A percentile compares a stretch with the other conserved stretches of the same genome.
These are phyloP conservation scores for Coccomyxa sp. DNA, from an alignment of 139 green algal genomes.

Conservation along the genomic window DNA sequence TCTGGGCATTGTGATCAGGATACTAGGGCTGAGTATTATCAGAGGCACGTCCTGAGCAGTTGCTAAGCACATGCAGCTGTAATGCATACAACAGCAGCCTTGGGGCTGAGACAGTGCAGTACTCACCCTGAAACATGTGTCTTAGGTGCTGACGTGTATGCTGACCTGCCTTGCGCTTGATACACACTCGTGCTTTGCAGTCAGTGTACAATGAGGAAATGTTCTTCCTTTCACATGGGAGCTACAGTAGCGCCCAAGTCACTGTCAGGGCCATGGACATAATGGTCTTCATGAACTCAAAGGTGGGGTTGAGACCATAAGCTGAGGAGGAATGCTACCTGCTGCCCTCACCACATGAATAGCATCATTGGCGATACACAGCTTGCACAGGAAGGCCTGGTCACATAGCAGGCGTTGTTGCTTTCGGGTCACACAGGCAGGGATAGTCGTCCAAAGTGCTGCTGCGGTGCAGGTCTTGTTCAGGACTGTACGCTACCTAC, in stretches of 20 bases:
- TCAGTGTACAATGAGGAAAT: slow-evolving; percentile 88
- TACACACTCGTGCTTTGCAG: slow-evolving; percentile 29
- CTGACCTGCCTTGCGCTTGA: neutral
- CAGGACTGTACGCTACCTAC: slow-evolving; percentile 57
- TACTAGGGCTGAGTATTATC: neutral
- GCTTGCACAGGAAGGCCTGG: neutral
- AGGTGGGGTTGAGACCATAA: slow-evolving; percentile 23
- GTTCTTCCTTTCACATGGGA: slow-evolving; percentile 79
- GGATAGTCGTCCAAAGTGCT: too few relatives aligned
- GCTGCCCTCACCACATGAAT: too few relatives aligned
- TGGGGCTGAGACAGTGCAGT: neutral
- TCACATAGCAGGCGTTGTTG: neutral
- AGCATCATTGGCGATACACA: too few relatives aligned
- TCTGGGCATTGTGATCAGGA: neutral
- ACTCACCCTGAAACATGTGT: neutral
- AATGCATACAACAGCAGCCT: neutral
- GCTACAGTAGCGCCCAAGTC: slow-evolving; percentile 66
- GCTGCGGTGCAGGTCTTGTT: slow-evolving; percentile 36
- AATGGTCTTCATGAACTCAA: slow-evolving; percentile 85
- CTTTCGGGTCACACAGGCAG: too few relatives aligned
- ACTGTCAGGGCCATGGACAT: slow-evolving; percentile 74
- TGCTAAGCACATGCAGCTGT: neutral
- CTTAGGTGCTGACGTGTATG: neutral
- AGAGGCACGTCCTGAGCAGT: neutral
- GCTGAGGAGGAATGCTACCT: neutral